phyloP scores from a whole-genome alignment of 495 filamentous ascomycete species.

The Xylaria longipes region DNA sequence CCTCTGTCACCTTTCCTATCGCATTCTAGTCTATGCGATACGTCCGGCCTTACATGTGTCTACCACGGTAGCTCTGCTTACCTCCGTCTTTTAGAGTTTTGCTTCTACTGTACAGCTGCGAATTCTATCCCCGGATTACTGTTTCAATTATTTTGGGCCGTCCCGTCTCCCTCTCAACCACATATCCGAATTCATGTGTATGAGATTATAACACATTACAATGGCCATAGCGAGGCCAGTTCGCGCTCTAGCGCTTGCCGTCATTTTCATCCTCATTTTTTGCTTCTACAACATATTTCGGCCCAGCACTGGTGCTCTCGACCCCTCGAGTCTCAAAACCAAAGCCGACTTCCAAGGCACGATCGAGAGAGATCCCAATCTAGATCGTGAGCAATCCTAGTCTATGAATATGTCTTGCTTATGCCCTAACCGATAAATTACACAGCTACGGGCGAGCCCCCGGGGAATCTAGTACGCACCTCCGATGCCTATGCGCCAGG shows the following conservation, averaged over 20 bases:
- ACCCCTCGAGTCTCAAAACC: slow-evolving; percentile 39
- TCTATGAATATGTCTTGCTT: not conserved
- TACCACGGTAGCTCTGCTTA: not conserved
- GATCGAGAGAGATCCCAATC: slow-evolving; percentile 75
- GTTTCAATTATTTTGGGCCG: not conserved
- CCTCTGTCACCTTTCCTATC: slow-evolving; percentile 15
- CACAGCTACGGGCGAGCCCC: slow-evolving; percentile 82
- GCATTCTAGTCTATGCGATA: slow-evolving; percentile 10
- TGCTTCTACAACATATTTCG: slow-evolving; percentile 75
- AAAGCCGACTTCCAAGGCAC: slow-evolving; percentile 52
- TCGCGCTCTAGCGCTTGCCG: slow-evolving; percentile 75
- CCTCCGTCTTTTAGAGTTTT: slow-evolving; percentile 6
- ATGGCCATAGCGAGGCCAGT: slow-evolving; percentile 88
- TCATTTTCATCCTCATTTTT: slow-evolving; percentile 73
- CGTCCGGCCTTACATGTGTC: not conserved
- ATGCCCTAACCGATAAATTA: not conserved
- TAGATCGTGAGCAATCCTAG: slow-evolving; percentile 69
- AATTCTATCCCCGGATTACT: not conserved
- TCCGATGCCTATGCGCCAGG: slow-evolving; percentile 75
- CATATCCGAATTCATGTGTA: slow-evolving; percentile 35
- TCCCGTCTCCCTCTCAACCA: not conserved
- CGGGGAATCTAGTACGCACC: slow-evolving; percentile 72
- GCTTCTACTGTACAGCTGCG: not conserved
- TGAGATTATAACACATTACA: slow-evolving; percentile 32
- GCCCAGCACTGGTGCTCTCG: slow-evolving; percentile 43